Evolutionary conservation across 352 stramenopile genomes (phyloP), one percentile per base, ranked within the genome.

Genomic region (Phytophthora fragariaefolia): DNA sequence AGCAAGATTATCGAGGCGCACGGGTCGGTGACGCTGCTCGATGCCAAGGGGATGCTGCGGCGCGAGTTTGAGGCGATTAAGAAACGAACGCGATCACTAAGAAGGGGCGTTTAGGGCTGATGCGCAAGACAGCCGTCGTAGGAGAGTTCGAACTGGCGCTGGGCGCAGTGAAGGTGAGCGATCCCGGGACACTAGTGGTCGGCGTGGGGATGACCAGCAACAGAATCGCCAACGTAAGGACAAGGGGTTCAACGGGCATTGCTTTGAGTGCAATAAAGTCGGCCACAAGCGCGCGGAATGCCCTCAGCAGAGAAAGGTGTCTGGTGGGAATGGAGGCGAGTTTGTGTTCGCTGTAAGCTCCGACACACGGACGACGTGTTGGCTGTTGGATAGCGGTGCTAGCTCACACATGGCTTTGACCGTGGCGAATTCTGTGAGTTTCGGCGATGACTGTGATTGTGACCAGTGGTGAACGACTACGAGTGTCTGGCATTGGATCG

Each of bases 1-100:
- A 43, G 71, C 0, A 34, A 27, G 1, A 66, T 71, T 15, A 75
- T 75, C 26, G 67, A 75, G 23, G 42, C 38, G 3, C 28, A 59
- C 3, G 23, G 28, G 0, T 62, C 28, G 2, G 24, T 71, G 4
- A 59, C 36, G 3, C 45, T 75, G 10, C n/a, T 75, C 0, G 56
- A 67, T 2, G 55, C 67, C 2, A 75, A 75, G 38, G 67, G 71
- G 24, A 75, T 75, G 55, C 15, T 71, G 0, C 54, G 34, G 13
- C 47, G 67, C 2, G 67, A 70, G n/a, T 67, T 23, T 15, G 48
- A 63, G 1, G 36, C 17, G 2, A 22, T 64, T 0, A 17, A 66
- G 34, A 66, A 63, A 22, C 20, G 56, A 63, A 22, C 20, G 56
- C 26, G 30, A 42, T 34, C 28, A 9, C 28, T 9, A 54, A 20